Conservation (phyloP, 306 rosid species). For the Aeschynomene evenia region DNA sequence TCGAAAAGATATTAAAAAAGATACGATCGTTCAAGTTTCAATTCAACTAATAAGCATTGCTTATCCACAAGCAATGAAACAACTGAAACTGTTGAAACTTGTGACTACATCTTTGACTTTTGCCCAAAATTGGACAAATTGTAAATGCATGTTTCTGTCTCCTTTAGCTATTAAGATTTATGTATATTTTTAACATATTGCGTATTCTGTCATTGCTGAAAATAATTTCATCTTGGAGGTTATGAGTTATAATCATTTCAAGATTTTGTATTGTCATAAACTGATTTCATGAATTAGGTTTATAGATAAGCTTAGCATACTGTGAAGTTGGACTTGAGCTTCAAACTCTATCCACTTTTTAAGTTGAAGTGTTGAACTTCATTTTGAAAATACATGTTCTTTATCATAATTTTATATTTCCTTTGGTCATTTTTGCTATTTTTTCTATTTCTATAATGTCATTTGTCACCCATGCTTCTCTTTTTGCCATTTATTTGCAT, state of each 20-base stretch:
- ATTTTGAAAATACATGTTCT: constrained; percentile 24
- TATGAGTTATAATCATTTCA: not conserved
- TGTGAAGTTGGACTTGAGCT: constrained; percentile 12
- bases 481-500: constrained; percentile 18
- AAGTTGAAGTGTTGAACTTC: constrained; percentile 15
- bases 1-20: not conserved
- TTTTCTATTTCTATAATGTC: not conserved
- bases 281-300: constrained; percentile 11
- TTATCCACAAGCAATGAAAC: not conserved
- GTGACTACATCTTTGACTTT: not conserved
- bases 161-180: not conserved
- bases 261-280: constrained; percentile 1
- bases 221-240: not conserved
- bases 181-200: not conserved
- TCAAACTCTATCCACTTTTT: not conserved
- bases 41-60: not conserved
- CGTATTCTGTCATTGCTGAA: constrained; percentile 5
- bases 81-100: constrained; percentile 4
- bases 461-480: constrained; percentile 16
- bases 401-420: constrained; percentile 24
- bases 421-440: constrained; percentile 8
- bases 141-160: not conserved
- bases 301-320: constrained; percentile 10
- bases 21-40: not conserved
- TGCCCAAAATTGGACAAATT: not conserved